phyloP scores from a whole-genome alignment of 148 eudicot genomes.

The Fagopyrum tataricum region DNA sequence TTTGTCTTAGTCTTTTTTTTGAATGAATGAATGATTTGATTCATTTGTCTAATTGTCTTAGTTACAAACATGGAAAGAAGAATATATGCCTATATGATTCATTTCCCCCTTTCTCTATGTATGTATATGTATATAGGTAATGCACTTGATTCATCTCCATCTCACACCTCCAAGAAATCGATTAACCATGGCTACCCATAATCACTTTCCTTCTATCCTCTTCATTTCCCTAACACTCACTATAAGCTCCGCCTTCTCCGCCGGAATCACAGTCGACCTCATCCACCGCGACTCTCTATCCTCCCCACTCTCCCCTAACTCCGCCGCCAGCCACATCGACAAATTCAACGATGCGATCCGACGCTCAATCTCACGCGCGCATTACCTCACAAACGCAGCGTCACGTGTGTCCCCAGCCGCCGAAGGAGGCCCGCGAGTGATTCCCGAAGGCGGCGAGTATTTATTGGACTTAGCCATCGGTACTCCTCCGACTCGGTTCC shows the following conservation, averaged over 20 bases:
- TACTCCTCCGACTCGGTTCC: slow-evolving; percentile 20
- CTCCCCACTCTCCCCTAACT: slow-evolving; percentile 11
- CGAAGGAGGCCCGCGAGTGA: neutral
- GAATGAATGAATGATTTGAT: too few relatives aligned
- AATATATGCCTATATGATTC: neutral
- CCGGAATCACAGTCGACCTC: slow-evolving; percentile 24
- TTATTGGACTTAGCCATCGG: slow-evolving; percentile 26
- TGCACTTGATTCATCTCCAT: neutral
- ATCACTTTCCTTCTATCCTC: neutral
- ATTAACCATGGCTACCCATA: neutral
- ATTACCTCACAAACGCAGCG: neutral
- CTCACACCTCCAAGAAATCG: neutral
- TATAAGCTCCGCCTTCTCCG: neutral
- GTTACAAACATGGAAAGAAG: neutral
- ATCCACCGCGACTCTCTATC: slow-evolving; percentile 23
- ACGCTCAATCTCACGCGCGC: slow-evolving; percentile 17
- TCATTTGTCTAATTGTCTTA: too few relatives aligned
- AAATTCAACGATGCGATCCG: slow-evolving; percentile 13
- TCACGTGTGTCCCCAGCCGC: too few relatives aligned
- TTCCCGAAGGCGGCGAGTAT: slow-evolving; percentile 25
- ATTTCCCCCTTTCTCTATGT: too few relatives aligned
- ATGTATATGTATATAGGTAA: neutral
- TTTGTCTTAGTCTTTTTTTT: too few relatives aligned
- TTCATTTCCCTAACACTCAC: neutral
- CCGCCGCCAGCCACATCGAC: slow-evolving; percentile 8